Conservation (phyloP, 2,329 filamentous ascomycete species). For the Arthrobotrys conoides region DNA sequence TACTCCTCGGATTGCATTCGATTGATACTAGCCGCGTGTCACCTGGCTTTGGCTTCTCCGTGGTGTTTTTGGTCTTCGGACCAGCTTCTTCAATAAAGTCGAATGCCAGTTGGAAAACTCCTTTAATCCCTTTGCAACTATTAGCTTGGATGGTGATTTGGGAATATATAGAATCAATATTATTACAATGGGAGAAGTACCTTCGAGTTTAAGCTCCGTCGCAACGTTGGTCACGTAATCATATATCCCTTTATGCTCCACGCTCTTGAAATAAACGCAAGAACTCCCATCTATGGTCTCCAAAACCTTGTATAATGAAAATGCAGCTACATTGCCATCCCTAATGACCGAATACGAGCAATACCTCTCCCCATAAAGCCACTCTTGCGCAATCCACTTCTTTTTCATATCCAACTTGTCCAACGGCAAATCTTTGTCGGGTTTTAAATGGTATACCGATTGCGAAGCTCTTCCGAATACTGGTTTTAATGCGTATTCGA, state of each 20-base stretch:
- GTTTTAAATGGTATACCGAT: slow-evolving; percentile 62
- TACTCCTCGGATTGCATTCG: slow-evolving; percentile 65
- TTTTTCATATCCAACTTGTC: slow-evolving; percentile 54
- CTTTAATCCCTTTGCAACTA: too few relatives aligned
- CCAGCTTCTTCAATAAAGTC: too few relatives aligned
- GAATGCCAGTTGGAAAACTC: too few relatives aligned
- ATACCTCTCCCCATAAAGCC: slow-evolving; percentile 65
- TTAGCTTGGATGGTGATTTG: too few relatives aligned
- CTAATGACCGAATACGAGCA: slow-evolving; percentile 65
- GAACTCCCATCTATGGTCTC: slow-evolving; percentile 65
- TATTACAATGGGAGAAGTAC: neutral
- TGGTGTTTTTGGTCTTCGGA: neutral
- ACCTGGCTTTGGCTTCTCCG: neutral
- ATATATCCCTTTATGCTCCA: slow-evolving; percentile 62
- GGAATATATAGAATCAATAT: too few relatives aligned
- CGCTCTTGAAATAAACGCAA: slow-evolving; percentile 64
- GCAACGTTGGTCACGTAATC: slow-evolving; percentile 63
- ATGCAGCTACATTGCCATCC: slow-evolving; percentile 63
- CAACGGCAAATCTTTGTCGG: slow-evolving; percentile 35
- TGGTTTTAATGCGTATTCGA: slow-evolving; percentile 65
- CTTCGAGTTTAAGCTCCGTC: slow-evolving; percentile 39
- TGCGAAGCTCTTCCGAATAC: slow-evolving; percentile 64
- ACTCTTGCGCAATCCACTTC: slow-evolving; percentile 65
- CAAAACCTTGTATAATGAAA: slow-evolving; percentile 64
- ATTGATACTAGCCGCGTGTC: slow-evolving; percentile 63